Base-by-base conservation (phyloP, 1,284 basidiomycete species). In the Ganoderma sinense region DNA sequence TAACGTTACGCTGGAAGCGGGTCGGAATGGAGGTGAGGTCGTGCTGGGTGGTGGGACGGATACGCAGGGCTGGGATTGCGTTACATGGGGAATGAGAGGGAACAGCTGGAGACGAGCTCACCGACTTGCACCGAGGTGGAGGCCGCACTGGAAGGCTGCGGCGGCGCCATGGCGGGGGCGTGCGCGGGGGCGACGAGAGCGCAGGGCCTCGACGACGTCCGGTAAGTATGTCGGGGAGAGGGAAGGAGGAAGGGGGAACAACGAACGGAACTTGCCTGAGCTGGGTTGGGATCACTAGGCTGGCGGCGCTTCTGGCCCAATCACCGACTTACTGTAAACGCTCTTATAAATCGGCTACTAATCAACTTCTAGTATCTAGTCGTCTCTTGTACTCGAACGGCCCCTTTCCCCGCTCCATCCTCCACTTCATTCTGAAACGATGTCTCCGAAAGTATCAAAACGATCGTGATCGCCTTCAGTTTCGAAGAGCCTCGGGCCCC, bases 1-100 rank as follows among this genome's bases (percentile, higher is more conserved):
- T 90, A 76, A 97, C 92, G 75, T 91, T 89, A 73, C 94, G 90
- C 82, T 98, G 97, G 83, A 98, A 98, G 82, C 97, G 93, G 82
- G 93, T 89, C 73, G 97, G 97, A 73, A 98, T 97, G 77, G 91
- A 91, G 69, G 86, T 85, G 68, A 92, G 87, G 84, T 97, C 95
- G 78, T 96, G 94, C 56, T 85, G 82, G 68, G 94, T 95, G 62
- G 94, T 88, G 31, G 97, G 97, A 73, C 97, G 89, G 74, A 99
- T 97, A 72, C 97, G 94, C 73, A 99, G 87, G 74, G 97, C 97
- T 75, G 68, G 67, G 69, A 64, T 64, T 67, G 61, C 40, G 48
- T 31, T 51, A 59, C 53, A 71, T 64, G 69, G 66, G 65, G 67
- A 59, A 43, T 60, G 72, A 61, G 69, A 71, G 68, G 64, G 33